Conservation (phyloP, 2,329 filamentous ascomycete species). For the Trichoderma sp. region DNA sequence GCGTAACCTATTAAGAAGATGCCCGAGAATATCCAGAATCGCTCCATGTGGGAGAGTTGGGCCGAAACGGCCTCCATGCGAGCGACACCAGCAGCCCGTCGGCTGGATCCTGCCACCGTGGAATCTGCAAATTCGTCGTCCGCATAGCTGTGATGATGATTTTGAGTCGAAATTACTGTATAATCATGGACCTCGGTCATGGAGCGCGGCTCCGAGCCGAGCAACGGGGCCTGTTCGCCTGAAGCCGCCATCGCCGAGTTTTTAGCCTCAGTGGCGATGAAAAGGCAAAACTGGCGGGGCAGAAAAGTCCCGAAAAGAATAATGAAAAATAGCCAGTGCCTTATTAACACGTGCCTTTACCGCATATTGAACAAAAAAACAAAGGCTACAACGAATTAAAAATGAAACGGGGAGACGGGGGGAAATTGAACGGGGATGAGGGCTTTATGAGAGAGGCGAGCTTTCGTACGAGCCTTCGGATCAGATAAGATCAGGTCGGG, state of each 20-base stretch:
- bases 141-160: background rate
- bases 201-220: constrained; percentile 13
- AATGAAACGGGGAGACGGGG: background rate
- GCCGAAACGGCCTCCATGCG: constrained; percentile 50
- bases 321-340: background rate
- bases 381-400: background rate
- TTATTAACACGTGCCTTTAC: background rate
- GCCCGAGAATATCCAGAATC: constrained; percentile 51
- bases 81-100: constrained; percentile 43
- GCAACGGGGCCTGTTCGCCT: constrained; percentile 9
- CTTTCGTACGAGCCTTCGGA: constrained; percentile 9
- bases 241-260: constrained; percentile 1
- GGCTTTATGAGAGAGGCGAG: constrained; percentile 7
- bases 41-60: constrained; percentile 45
- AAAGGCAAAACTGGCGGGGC: background rate
- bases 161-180: background rate
- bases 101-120: background rate
- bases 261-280: background rate
- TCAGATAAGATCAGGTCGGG: constrained; percentile 19
- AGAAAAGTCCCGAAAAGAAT: background rate
- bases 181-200: constrained; percentile 13
- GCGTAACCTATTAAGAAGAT: constrained; percentile 60
- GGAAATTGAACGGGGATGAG: constrained; percentile 2
- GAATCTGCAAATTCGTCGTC: constrained; percentile 2
- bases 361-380: background rate